phyloP scores from a whole-genome alignment of 176 grass and related monocot genomes.

The Saccharum officinarum region DNA sequence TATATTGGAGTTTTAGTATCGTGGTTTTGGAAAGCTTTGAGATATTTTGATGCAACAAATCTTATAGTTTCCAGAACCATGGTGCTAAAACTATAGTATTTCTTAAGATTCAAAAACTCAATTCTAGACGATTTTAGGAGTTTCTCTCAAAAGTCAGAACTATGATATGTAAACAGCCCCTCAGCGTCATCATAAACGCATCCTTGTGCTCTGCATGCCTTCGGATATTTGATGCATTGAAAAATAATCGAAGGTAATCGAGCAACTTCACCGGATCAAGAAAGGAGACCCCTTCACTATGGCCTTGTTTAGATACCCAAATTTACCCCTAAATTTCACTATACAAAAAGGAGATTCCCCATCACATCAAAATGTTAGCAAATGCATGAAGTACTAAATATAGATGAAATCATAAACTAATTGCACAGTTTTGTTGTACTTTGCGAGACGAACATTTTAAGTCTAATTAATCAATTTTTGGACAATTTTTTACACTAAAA shows the following conservation, averaged over 20 bases:
- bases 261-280: not conserved
- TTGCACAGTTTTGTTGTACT: too few relatives aligned
- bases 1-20: not conserved
- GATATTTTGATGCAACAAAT: not conserved
- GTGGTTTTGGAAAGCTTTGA: not conserved
- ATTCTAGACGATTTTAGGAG: not conserved
- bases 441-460: too few relatives aligned
- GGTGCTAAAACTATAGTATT: not conserved
- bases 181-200: not conserved
- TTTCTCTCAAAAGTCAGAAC: not conserved
- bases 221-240: not conserved
- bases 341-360: too few relatives aligned
- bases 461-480: too few relatives aligned
- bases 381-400: too few relatives aligned
- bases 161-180: not conserved
- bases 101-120: not conserved
- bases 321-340: too few relatives aligned
- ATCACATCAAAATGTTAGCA: too few relatives aligned
- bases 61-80: not conserved
- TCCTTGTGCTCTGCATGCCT: not conserved
- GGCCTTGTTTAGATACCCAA: too few relatives aligned
- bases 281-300: not conserved
- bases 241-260: not conserved
- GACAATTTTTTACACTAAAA: too few relatives aligned
- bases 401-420: too few relatives aligned